These are phyloP conservation scores for Corylus avellana DNA, from an alignment of 306 rosid species.

Conservation along the genomic window DNA sequence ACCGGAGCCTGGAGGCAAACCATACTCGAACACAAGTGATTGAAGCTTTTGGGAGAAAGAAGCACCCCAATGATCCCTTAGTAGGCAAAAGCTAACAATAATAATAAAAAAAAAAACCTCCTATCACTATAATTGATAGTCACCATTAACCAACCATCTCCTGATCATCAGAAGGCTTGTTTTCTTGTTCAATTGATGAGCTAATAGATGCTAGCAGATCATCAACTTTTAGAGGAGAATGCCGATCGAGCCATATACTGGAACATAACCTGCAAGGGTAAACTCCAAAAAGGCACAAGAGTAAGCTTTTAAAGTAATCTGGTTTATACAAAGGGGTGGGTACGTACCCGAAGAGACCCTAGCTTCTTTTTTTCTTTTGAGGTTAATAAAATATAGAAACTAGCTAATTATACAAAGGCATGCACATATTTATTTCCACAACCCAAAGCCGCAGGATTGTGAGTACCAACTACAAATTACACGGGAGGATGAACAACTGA, in stretches of 20 bases:
- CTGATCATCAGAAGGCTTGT: slow-evolving; percentile 40
- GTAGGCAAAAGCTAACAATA: background rate
- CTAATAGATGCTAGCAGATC: slow-evolving; percentile 62
- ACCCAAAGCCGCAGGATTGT: background rate
- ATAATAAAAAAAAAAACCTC: background rate
- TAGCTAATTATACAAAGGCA: background rate
- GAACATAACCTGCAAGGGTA: slow-evolving; percentile 67
- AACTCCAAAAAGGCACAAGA: slow-evolving; percentile 4
- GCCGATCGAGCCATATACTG: slow-evolving; percentile 69
- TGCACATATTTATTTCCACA: background rate
- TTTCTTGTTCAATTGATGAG: slow-evolving; percentile 45
- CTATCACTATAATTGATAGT: slow-evolving; percentile 1
- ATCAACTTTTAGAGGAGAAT: slow-evolving; percentile 68
- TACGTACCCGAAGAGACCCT: no score
- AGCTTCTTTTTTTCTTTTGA: background rate
- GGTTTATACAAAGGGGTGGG: no score
- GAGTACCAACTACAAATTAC: background rate
- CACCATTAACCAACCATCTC: slow-evolving; percentile 67
- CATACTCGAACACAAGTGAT: background rate
- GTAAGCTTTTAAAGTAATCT: background rate
- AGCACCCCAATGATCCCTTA: background rate
- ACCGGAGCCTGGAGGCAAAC: no score
- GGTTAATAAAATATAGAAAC: background rate
- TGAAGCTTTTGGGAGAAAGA: background rate
- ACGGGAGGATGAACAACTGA: background rate